Evolutionary conservation across 2,329 filamentous ascomycete species (phyloP), one percentile per base, ranked within the genome.

Genomic region (Sclerotinia sclerotiorum): DNA sequence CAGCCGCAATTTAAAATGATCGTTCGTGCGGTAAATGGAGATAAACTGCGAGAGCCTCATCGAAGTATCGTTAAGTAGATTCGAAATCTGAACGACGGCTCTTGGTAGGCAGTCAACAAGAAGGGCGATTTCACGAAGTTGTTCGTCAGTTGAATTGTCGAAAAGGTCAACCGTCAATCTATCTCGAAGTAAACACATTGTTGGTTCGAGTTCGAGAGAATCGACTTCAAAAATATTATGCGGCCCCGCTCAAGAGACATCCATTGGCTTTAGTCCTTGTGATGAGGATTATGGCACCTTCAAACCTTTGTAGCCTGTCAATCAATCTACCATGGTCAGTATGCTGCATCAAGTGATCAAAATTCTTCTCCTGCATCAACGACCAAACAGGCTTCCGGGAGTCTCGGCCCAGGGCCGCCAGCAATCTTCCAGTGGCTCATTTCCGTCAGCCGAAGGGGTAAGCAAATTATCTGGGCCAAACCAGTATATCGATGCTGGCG

Each of bases 11-110:
- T 73, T 72, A 61, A 72, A 73, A 21, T 70, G 46, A 65, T 74
- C 71, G n/a, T 67, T 69, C 48, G 65, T 70, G 19, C 69, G 58
- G 57, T 72, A 75, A 44, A 75, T 61, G 15, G 72, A 64, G 10
- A 74, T 68, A 29, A 74, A 74, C 49, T 75, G 74, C 27, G 73
- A 70, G 11, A 72, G 61, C 17, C 71, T 73, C 73, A 75, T 75
- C 5, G 71, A 69, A 27, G 70, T 71, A 32, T 68, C 66, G 17
- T 73, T 75, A n/a, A 74, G 69, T 15, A 74, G 62, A 7, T 68
- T 67, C 54, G 71, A 70, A 27, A 70, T 69, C 57, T 75, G 74
- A 44, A 71, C 71, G 35, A 75, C 71, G 5, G 72, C 74, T 35
- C 72, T 70, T 10, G 73, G 74, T 29, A 72, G 52, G 46, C 68